A percentile compares a stretch with the other conserved stretches of the same genome.
Conservation (phyloP, 2,329 filamentous ascomycete genomes). For the Saccharata proteae region DNA sequence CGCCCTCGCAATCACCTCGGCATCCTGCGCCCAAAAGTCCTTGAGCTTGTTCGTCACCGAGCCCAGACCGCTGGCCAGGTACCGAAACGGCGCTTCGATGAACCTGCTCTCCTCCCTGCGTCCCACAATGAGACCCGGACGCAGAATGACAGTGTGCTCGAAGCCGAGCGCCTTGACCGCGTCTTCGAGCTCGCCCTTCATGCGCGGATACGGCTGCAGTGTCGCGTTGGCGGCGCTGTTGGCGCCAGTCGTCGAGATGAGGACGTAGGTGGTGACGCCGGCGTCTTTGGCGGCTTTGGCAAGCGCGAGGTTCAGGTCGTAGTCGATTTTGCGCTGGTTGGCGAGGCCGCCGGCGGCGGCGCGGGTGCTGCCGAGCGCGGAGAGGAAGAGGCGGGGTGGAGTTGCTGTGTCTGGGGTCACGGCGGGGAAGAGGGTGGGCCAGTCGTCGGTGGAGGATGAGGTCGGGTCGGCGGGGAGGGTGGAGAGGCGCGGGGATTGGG, state of each 20-base stretch:
- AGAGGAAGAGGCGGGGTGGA: conserved; percentile 58
- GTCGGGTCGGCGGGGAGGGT: conserved; percentile 50
- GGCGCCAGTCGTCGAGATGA: conserved; percentile 51
- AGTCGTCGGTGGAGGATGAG: conserved; percentile 33
- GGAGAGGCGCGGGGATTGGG: conserved; percentile 47
- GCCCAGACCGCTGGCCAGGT: conserved; percentile 44
- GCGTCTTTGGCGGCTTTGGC: conserved; percentile 62
- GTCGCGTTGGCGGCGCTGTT: conserved; percentile 42
- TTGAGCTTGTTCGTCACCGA: conserved; percentile 33
- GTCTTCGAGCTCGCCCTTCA: conserved; percentile 86
- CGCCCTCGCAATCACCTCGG: conserved; percentile 56
- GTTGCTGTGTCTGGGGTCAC: too few species aligned
- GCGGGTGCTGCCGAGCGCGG: conserved; percentile 68
- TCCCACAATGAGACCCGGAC: conserved; percentile 68
- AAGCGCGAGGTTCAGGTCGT: conserved; percentile 71
- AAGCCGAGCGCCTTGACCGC: conserved; percentile 60
- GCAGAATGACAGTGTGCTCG: conserved; percentile 60
- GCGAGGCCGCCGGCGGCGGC: conserved; percentile 62
- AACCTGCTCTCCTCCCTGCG: conserved; percentile 49
- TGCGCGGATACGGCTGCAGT: conserved; percentile 45
- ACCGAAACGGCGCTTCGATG: conserved; percentile 45
- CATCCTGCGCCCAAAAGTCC: conserved; percentile 62
- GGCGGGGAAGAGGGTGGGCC: conserved; percentile 48
- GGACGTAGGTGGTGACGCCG: conserved; percentile 63
- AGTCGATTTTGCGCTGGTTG: conserved; percentile 77